A percentile compares a stretch with the other conserved stretches of the same genome.
Evolutionary conservation across 2,329 filamentous ascomycete genomes (phyloP).

Genomic region (Erysiphe neolycopersici): DNA sequence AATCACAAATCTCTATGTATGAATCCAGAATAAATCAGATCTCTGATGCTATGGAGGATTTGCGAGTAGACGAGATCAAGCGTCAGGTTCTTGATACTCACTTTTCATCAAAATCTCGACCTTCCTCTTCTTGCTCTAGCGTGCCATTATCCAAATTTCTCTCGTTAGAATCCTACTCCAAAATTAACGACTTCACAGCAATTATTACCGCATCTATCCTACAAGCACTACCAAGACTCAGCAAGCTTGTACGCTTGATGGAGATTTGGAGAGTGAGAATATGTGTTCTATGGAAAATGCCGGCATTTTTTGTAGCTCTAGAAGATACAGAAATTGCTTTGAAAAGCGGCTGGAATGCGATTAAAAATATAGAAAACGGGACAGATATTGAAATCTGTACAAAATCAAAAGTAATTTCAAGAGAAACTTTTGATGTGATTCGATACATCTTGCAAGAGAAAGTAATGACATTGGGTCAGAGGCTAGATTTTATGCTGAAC

Average conservation of each 20-base stretch:
- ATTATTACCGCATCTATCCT: conserved; percentile 76
- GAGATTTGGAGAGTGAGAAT: conserved; percentile 56
- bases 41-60: conserved; percentile 33
- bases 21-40: conserved; percentile 54
- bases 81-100: conserved; percentile 62
- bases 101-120: conserved; percentile 32
- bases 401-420: conserved; percentile 1
- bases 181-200: conserved; percentile 71
- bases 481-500: conserved; percentile 69
- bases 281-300: conserved; percentile 45
- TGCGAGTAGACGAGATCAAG: conserved; percentile 73
- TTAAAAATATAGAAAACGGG: conserved; percentile 14
- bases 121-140: conserved; percentile 21
- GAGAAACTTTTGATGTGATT: conserved; percentile 17
- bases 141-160: conserved; percentile 17
- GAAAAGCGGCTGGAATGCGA: conserved; percentile 35
- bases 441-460: conserved; percentile 37
- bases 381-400: not conserved
- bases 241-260: conserved; percentile 45
- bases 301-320: conserved; percentile 38
- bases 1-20: conserved; percentile 30
- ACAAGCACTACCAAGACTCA: conserved; percentile 62
- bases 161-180: conserved; percentile 26
- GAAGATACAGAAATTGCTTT: conserved; percentile 38
- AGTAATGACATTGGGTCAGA: conserved; percentile 40